Conservation (phyloP, 176 grass and related monocot species). For the Zea luxurians region DNA sequence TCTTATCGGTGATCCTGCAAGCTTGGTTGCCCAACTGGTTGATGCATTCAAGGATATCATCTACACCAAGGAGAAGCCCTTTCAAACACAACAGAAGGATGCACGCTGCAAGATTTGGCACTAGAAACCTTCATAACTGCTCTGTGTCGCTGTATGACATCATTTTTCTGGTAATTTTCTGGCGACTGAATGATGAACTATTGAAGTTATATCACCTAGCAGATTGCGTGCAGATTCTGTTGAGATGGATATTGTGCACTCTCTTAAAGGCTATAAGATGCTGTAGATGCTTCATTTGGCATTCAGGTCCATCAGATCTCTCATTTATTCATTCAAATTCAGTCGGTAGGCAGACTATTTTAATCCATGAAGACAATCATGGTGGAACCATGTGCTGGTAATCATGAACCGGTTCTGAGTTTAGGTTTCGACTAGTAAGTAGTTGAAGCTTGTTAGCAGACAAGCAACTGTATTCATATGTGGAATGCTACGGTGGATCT, state of each 20-base stretch:
- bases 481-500: slow-evolving; percentile 15
- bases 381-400: not conserved
- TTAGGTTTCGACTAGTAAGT: not conserved
- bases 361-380: not conserved
- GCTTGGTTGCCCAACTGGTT: slow-evolving; percentile 66
- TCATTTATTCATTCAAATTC: slow-evolving; percentile 23
- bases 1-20: slow-evolving; percentile 64
- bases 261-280: slow-evolving; percentile 11
- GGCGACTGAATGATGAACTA: slow-evolving; percentile 28
- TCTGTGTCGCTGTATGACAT: not conserved
- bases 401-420: not conserved
- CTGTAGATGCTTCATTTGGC: slow-evolving; percentile 19
- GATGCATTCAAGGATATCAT: slow-evolving; percentile 76
- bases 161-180: slow-evolving; percentile 2
- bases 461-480: slow-evolving; percentile 6
- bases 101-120: slow-evolving; percentile 57
- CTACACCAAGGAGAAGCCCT: slow-evolving; percentile 61
- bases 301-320: slow-evolving; percentile 10
- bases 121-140: slow-evolving; percentile 34
- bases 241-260: slow-evolving; percentile 13
- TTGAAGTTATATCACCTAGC: not conserved
- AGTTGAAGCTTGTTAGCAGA: not conserved
- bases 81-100: slow-evolving; percentile 37
- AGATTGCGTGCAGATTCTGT: not conserved
- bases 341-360: not conserved